Percentiles rank a stretch among this genome's conserved stretches.
These are phyloP conservation scores for Aureobasidium mangrovei DNA, from an alignment of 2,329 filamentous ascomycete genomes.

Conservation along the genomic window DNA sequence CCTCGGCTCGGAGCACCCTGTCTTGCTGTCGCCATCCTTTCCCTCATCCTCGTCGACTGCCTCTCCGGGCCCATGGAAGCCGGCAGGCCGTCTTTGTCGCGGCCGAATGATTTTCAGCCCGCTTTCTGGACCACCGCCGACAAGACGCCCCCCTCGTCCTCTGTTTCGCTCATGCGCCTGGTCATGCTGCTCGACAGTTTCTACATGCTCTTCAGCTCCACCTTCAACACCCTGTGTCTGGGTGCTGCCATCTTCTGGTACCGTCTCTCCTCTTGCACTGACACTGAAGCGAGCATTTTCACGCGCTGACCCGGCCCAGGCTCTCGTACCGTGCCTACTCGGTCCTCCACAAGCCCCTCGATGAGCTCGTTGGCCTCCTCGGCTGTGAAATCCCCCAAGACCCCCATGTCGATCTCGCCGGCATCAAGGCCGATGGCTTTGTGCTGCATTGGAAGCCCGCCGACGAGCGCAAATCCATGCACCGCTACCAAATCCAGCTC, in stretches of 20 bases:
- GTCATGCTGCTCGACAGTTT: conserved; percentile 15
- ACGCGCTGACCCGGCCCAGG: conserved; percentile 34
- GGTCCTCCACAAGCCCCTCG: conserved; percentile 82
- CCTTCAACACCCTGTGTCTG: conserved; percentile 15
- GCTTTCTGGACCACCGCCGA: conserved; percentile 3
- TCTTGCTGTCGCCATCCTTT: too few relatives aligned
- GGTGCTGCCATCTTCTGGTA: conserved; percentile 15
- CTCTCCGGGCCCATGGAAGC: conserved; percentile 1
- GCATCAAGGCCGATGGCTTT: conserved; percentile 77
- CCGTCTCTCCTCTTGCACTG: background rate
- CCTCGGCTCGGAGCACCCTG: too few relatives aligned
- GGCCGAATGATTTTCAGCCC: background rate
- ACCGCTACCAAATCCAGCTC: conserved; percentile 85
- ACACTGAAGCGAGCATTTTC: background rate
- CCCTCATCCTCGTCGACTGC: too few relatives aligned
- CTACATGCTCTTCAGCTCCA: conserved; percentile 14
- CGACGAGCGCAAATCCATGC: conserved; percentile 50
- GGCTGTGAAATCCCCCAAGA: conserved; percentile 88
- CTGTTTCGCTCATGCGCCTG: conserved; percentile 8
- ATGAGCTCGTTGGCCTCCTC: conserved; percentile 80
- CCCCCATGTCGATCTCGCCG: conserved; percentile 82
- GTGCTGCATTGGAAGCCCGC: conserved; percentile 73
- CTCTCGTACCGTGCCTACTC: conserved; percentile 77
- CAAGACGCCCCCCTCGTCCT: background rate
- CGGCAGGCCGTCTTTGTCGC: background rate